phyloP scores from a whole-genome alignment of 495 filamentous ascomycete genomes.

The Hypoxylon rickii region DNA sequence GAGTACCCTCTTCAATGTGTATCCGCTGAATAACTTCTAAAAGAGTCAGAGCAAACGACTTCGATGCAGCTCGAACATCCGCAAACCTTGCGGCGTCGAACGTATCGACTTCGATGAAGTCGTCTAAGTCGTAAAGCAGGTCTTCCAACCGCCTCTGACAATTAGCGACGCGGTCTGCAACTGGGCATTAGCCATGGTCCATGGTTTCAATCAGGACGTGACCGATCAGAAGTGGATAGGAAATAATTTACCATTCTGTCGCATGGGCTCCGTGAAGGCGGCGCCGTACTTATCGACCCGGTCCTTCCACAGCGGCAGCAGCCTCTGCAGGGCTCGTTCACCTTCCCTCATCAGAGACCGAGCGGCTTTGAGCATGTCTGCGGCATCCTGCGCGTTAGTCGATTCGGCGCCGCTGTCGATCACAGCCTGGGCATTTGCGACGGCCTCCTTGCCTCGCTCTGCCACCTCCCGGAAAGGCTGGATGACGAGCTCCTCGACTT shows the following conservation, averaged over 20 bases:
- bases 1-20: slow-evolving; percentile 24
- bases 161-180: slow-evolving; percentile 37
- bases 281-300: slow-evolving; percentile 42
- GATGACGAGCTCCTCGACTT: slow-evolving; percentile 44
- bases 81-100: slow-evolving; percentile 40
- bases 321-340: slow-evolving; percentile 40
- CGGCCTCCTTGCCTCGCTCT: slow-evolving; percentile 38
- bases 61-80: slow-evolving; percentile 42
- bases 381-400: slow-evolving; percentile 12
- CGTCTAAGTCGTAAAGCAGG: slow-evolving; percentile 47
- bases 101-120: slow-evolving; percentile 40
- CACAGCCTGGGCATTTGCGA: slow-evolving; percentile 37
- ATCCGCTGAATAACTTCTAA: slow-evolving; percentile 42
- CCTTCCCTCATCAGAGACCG: slow-evolving; percentile 41
- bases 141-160: slow-evolving; percentile 42
- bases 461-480: slow-evolving; percentile 45
- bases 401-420: slow-evolving; percentile 17
- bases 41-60: slow-evolving; percentile 44
- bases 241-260: slow-evolving; percentile 44
- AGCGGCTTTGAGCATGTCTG: slow-evolving; percentile 37
- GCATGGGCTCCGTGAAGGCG: slow-evolving; percentile 39
- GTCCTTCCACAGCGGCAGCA: slow-evolving; percentile 42
- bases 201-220: not conserved
- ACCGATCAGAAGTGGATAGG: too few relatives aligned
- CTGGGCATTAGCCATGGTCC: slow-evolving; percentile 4